These are phyloP conservation scores for Vinca minor DNA, from an alignment of 257 asterid species.

Conservation along the genomic window DNA sequence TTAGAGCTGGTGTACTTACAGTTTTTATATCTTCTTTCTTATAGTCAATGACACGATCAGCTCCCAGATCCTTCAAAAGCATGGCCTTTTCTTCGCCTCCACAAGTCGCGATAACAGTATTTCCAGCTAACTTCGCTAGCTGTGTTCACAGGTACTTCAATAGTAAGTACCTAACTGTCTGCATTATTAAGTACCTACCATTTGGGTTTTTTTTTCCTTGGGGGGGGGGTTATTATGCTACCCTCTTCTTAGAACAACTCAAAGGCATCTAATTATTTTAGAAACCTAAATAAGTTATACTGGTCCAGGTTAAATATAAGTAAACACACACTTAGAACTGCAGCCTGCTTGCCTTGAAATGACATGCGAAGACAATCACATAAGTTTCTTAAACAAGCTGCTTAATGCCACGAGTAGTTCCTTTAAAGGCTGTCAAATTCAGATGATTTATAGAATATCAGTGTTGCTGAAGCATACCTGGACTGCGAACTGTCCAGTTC, in stretches of 20 bases:
- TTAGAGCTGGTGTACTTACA: constrained; percentile 32
- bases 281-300: not conserved
- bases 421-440: not conserved
- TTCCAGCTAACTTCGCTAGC: constrained; percentile 95
- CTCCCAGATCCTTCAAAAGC: constrained; percentile 80
- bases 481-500: constrained; percentile 97
- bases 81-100: constrained; percentile 86
- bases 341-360: not conserved
- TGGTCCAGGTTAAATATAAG: not conserved
- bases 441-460: not conserved
- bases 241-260: too few relatives aligned
- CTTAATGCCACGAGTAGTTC: not conserved
- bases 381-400: not conserved
- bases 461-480: constrained; percentile 50
- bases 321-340: not conserved
- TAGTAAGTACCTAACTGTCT: constrained; percentile 13
- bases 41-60: constrained; percentile 89
- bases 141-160: constrained; percentile 27
- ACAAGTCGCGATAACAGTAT: constrained; percentile 83
- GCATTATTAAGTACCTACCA: not conserved
- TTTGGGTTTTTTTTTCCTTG: too few relatives aligned
- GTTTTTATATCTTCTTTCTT: constrained; percentile 63
- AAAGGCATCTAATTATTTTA: too few relatives aligned
- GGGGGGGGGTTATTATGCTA: too few relatives aligned
- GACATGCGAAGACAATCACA: not conserved